Conservation (phyloP, 2,329 filamentous ascomycete genomes). For the Claviceps paspali region DNA sequence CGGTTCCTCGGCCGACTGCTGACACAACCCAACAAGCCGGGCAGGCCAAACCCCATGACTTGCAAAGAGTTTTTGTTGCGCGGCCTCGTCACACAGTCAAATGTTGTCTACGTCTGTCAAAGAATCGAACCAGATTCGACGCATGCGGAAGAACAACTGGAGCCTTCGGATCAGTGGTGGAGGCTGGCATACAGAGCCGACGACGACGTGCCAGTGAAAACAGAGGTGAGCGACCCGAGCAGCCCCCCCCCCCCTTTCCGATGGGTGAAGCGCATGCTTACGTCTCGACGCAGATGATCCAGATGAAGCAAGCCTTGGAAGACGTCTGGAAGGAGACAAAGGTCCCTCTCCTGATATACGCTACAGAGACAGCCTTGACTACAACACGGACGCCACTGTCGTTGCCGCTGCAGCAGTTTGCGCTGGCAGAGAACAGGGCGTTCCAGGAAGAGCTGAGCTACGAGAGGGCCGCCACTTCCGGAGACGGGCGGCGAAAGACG, state of each 20-base stretch:
- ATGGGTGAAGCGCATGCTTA: not conserved
- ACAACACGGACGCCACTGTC: constrained; percentile 21
- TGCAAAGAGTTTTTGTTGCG: constrained; percentile 34
- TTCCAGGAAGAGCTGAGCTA: constrained; percentile 34
- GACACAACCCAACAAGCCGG: constrained; percentile 22
- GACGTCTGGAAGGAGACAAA: constrained; percentile 33
- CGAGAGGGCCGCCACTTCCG: constrained; percentile 15
- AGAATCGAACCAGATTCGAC: constrained; percentile 26
- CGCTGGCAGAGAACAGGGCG: constrained; percentile 33
- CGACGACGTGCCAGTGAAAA: constrained; percentile 26
- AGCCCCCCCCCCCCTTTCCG: too few species aligned
- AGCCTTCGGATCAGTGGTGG: constrained; percentile 38
- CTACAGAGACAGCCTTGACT: constrained; percentile 32
- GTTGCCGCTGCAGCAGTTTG: constrained; percentile 27
- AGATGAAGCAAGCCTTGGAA: constrained; percentile 27
- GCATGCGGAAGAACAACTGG: constrained; percentile 21
- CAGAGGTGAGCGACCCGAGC: constrained; percentile 27
- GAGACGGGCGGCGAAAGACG: constrained; percentile 8
- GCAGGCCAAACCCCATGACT: constrained; percentile 21
- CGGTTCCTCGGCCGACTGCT: constrained; percentile 24
- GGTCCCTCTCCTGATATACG: constrained; percentile 35
- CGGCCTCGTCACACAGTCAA: constrained; percentile 31
- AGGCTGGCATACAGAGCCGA: constrained; percentile 28
- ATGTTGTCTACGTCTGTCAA: constrained; percentile 35
- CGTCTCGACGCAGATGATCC: constrained; percentile 29